phyloP scores from a whole-genome alignment of 1,139 yeast genomes.

The Debaryomyces nepalensis region DNA sequence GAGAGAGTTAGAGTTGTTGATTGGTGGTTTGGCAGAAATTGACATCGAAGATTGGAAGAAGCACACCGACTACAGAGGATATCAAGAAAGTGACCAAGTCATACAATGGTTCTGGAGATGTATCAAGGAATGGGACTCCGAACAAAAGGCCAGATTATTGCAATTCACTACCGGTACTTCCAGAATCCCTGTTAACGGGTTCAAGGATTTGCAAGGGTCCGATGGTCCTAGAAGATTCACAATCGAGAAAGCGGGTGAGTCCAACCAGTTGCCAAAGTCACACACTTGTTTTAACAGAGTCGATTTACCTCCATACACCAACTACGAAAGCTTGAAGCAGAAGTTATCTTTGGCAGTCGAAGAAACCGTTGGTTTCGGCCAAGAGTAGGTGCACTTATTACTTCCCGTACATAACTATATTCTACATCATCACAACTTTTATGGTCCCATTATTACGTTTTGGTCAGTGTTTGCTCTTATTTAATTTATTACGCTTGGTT shows the following conservation, averaged over 20 bases:
- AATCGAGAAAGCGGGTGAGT: constrained; percentile 95
- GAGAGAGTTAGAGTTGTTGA: constrained; percentile 91
- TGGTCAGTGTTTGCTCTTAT: background rate
- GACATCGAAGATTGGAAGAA: constrained; percentile 99
- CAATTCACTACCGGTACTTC: constrained; percentile 99
- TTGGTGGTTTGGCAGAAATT: constrained; percentile 98
- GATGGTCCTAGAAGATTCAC: constrained; percentile 99
- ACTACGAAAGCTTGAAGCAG: constrained; percentile 75
- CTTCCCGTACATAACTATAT: background rate
- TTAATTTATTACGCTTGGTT: constrained; percentile 10
- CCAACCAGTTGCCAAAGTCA: constrained; percentile 91
- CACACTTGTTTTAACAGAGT: constrained; percentile 96
- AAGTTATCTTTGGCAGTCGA: constrained; percentile 88
- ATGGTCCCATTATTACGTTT: constrained; percentile 1
- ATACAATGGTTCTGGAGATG: constrained; percentile 99
- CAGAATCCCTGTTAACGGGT: constrained; percentile 97
- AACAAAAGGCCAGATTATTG: constrained; percentile 90
- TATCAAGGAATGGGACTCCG: constrained; percentile 92
- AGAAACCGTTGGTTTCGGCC: constrained; percentile 96
- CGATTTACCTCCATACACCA: constrained; percentile 83
- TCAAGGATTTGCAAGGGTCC: constrained; percentile 96
- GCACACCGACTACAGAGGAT: constrained; percentile 97
- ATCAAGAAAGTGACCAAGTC: constrained; percentile 94
- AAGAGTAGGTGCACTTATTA: constrained; percentile 57
- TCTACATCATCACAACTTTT: background rate